phyloP scores from a whole-genome alignment of 2,329 filamentous ascomycete genomes.

The Ascochyta viciae-villosae region DNA sequence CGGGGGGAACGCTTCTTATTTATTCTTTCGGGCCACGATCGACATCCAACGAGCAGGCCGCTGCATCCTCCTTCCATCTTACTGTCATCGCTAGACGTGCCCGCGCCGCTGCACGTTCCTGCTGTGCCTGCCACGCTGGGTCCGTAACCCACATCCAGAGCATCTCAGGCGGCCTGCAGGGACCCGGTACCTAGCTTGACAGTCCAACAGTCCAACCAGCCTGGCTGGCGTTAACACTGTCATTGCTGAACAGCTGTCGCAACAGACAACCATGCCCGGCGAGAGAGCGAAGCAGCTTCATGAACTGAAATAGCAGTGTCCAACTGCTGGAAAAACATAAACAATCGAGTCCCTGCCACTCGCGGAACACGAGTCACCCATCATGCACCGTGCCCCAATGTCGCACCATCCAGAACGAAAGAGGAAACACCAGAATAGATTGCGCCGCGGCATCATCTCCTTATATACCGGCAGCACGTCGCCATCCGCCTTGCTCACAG shows the following conservation, averaged over 20 bases:
- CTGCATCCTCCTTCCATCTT: conserved; percentile 23
- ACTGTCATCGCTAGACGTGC: conserved; percentile 20
- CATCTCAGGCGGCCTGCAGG: conserved; percentile 10
- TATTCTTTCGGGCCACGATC: conserved; percentile 30
- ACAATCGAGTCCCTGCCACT: conserved; percentile 25
- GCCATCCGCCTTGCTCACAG: conserved; percentile 30
- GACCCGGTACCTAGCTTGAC: neutral
- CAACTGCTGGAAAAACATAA: conserved; percentile 17
- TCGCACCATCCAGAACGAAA: conserved; percentile 43
- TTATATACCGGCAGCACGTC: conserved; percentile 24
- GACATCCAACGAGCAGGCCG: conserved; percentile 22
- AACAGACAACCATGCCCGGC: conserved; percentile 32
- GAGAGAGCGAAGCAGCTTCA: conserved; percentile 16
- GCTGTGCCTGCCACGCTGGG: neutral
- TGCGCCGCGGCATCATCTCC: conserved; percentile 23
- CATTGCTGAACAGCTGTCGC: neutral
- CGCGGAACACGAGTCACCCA: conserved; percentile 32
- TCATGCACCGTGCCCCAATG: conserved; percentile 29
- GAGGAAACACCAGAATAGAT: conserved; percentile 30
- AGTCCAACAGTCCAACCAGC: conserved; percentile 9
- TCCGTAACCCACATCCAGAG: conserved; percentile 20
- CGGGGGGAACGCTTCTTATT: conserved; percentile 18
- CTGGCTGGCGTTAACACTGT: neutral
- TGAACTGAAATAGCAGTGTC: conserved; percentile 28
- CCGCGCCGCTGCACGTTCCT: conserved; percentile 24